Base-by-base conservation (phyloP, 2,329 filamentous ascomycete genomes). In the Colletotrichum chrysophilum region DNA sequence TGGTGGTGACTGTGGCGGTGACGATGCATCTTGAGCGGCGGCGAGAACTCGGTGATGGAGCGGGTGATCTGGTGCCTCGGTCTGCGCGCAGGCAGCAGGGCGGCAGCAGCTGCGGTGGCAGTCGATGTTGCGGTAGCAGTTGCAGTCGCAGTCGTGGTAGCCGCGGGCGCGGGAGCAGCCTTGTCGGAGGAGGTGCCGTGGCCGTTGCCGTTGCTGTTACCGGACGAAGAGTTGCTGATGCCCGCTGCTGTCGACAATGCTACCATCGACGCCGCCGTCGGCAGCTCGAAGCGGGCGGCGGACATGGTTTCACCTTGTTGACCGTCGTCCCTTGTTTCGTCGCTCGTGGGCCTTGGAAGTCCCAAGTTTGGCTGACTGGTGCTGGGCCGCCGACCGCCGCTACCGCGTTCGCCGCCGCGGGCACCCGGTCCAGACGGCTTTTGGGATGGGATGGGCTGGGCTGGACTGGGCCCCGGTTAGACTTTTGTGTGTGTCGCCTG, bases 21-120 rank as follows among this genome's bases (percentile, higher is more conserved):
- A 24, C 76, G 74, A 26, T 75, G 75, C 77, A 85, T 82, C 73
- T 83, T 86, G 75, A 86, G 83, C 26, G 89, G 88, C 43, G 88
- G 86, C 28, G 89, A 85, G 67, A 91, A 79, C 77, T 91, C 90
- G 60, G 88, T 88, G 74, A 91, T 87, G 62, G 91, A 92, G 38
- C 89, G 88, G 76, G 87, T 89, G 75, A 91, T 85, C 78, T 90
- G 89, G 78, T 91, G 90, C 74, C 87, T 87, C 82, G 74, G 70
- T 55, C 70, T 55, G 38, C 70, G 70, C 13, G 64, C 70, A 32
- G 73, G 73, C 14, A 68, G 70, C 10, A 68, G 70, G 12, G 64
- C 61, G n/a, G 67, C 71, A 14, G 71, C 70, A 16, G 70, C 56
- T 36, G 64, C 72, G 21, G 69, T 56, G n/a, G 58, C 66, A 3